These are phyloP conservation scores for Phytophthora meadii DNA, from an alignment of 352 stramenopile species.

Conservation along the genomic window DNA sequence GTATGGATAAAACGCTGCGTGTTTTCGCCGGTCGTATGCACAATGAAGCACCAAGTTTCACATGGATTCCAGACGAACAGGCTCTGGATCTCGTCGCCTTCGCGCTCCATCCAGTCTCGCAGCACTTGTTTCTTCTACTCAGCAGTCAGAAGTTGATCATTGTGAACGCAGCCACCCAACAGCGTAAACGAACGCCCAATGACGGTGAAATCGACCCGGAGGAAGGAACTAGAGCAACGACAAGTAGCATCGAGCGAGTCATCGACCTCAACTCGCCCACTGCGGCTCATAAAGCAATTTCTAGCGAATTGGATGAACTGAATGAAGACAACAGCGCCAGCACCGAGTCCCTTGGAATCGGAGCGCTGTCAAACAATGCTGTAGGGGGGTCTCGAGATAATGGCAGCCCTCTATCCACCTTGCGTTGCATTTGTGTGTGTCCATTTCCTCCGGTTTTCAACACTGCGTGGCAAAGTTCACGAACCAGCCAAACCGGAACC, in stretches of 20 bases:
- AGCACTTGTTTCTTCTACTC: constrained; percentile 66
- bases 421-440: constrained; percentile 54
- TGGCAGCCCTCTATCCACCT: neutral
- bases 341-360: neutral
- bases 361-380: constrained; percentile 2
- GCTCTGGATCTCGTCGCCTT: constrained; percentile 66
- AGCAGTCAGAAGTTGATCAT: constrained; percentile 63
- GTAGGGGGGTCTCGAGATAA: constrained; percentile 3
- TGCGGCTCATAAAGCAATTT: neutral
- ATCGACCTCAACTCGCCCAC: constrained; percentile 38
- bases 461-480: constrained; percentile 39
- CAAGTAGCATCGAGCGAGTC: constrained; percentile 38
- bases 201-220: constrained; percentile 12
- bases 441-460: constrained; percentile 69
- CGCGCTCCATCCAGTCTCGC: constrained; percentile 53
- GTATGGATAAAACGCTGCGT: constrained; percentile 72
- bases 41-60: constrained; percentile 67
- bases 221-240: constrained; percentile 23
- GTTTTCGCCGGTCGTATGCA: constrained; percentile 56
- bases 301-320: neutral
- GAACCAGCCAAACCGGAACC: constrained; percentile 30
- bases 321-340: constrained; percentile 8
- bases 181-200: neutral
- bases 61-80: constrained; percentile 77
- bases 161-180: constrained; percentile 43